A percentile compares a stretch with the other conserved stretches of the same genome.
Evolutionary conservation across 805 yeast genomes (phyloP).

Genomic region (Candida anglica): DNA sequence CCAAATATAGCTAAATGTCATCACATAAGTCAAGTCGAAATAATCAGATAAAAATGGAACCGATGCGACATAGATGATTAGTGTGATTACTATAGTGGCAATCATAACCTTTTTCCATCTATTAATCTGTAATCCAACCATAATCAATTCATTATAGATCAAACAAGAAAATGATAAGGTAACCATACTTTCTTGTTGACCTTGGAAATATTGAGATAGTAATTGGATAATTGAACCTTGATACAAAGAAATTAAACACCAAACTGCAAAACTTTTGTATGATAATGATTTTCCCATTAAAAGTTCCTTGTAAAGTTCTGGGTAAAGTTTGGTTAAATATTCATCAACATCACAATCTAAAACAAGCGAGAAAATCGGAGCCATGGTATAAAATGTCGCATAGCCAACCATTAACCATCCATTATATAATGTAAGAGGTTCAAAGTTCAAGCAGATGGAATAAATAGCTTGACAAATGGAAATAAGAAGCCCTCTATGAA

Average conservation of each 20-base stretch:
- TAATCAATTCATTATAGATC: conserved; percentile 78
- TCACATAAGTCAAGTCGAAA: conserved; percentile 65
- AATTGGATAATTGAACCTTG: conserved; percentile 89
- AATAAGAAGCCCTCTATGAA: conserved; percentile 91
- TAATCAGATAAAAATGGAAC: conserved; percentile 87
- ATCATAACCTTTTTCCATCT: conserved; percentile 88
- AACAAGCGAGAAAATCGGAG: conserved; percentile 92
- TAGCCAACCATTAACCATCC: conserved; percentile 99
- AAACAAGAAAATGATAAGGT: conserved; percentile 78
- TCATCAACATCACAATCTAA: conserved; percentile 90
- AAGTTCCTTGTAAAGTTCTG: conserved; percentile 90
- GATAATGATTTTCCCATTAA: conserved; percentile 85
- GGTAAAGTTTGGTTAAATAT: conserved; percentile 82
- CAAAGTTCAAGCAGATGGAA: conserved; percentile 81
- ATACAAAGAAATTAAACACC: conserved; percentile 86
- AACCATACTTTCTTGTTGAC: conserved; percentile 75
- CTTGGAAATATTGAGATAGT: conserved; percentile 71
- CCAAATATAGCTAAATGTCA: conserved; percentile 61
- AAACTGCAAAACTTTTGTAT: conserved; percentile 80
- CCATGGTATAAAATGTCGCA: conserved; percentile 96
- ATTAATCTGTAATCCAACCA: conserved; percentile 90
- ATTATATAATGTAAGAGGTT: conserved; percentile 90
- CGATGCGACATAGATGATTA: conserved; percentile 62
- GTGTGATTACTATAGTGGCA: conserved; percentile 65
- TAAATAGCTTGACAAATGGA: conserved; percentile 94